Conservation (phyloP, 768 basidiomycete species). For the Pleurotus sapidus region DNA sequence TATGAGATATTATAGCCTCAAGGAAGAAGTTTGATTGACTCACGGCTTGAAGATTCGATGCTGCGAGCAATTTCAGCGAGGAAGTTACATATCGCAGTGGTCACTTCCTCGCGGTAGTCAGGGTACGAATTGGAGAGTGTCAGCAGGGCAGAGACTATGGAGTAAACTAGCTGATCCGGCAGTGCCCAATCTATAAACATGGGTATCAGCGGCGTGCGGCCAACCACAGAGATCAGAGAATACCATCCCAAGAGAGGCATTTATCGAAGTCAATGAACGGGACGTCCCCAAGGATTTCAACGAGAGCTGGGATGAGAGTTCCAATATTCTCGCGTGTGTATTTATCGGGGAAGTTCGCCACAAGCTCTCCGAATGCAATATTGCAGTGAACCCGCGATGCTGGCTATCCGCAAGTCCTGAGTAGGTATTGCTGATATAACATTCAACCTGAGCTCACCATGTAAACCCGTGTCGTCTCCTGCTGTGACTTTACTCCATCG, state of each 20-base stretch:
- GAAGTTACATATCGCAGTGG: slow-evolving; percentile 61
- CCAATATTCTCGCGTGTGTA: slow-evolving; percentile 51
- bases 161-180: slow-evolving; percentile 80
- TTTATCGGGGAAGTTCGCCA: slow-evolving; percentile 56
- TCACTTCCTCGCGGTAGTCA: slow-evolving; percentile 45
- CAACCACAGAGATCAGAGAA: neutral
- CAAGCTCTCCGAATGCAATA: slow-evolving; percentile 80
- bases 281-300: slow-evolving; percentile 68
- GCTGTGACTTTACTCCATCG: slow-evolving; percentile 21
- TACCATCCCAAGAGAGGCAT: slow-evolving; percentile 80
- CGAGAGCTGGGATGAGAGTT: slow-evolving; percentile 53
- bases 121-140: slow-evolving; percentile 55
- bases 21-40: slow-evolving; percentile 19
- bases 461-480: slow-evolving; percentile 34
- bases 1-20: neutral
- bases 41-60: slow-evolving; percentile 53
- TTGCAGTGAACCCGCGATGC: slow-evolving; percentile 74
- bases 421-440: neutral
- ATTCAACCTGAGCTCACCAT: slow-evolving; percentile 46
- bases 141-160: slow-evolving; percentile 74
- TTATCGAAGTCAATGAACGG: slow-evolving; percentile 77
- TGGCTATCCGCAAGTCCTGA: slow-evolving; percentile 39
- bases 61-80: slow-evolving; percentile 52
- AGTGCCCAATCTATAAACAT: slow-evolving; percentile 73
- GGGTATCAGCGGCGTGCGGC: neutral